These are phyloP conservation scores for Botrytis fragariae DNA, from an alignment of 2,329 filamentous ascomycete genomes.

Conservation along the genomic window DNA sequence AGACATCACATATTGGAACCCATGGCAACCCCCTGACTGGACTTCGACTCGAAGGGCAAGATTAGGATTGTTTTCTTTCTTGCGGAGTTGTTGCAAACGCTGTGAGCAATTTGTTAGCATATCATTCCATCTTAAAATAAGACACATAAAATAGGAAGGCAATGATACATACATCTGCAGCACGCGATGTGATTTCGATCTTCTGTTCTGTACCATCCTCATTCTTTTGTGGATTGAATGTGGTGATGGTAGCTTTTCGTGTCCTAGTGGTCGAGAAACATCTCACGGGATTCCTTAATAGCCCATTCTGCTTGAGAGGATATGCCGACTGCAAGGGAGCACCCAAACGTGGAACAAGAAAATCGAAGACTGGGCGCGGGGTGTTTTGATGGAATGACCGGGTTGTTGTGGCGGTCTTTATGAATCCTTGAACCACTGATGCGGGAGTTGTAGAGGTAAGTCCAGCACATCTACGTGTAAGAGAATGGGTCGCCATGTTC, in stretches of 20 bases:
- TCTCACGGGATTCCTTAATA: neutral
- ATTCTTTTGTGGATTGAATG: slow-evolving; percentile 72
- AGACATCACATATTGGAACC: slow-evolving; percentile 96
- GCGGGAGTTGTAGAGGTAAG: slow-evolving; percentile 23
- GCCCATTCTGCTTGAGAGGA: neutral
- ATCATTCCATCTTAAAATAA: neutral
- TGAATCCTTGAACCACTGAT: slow-evolving; percentile 33
- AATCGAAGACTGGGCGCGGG: slow-evolving; percentile 34
- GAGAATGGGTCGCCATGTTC: slow-evolving; percentile 32
- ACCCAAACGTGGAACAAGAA: slow-evolving; percentile 31
- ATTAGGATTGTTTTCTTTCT: slow-evolving; percentile 69
- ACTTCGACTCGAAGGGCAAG: slow-evolving; percentile 89
- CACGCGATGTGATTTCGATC: slow-evolving; percentile 80
- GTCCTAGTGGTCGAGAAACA: slow-evolving; percentile 27
- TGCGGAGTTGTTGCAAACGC: slow-evolving; percentile 48
- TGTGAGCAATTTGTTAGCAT: slow-evolving; percentile 18
- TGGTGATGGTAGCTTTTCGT: slow-evolving; percentile 31
- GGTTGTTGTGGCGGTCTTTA: slow-evolving; percentile 29
- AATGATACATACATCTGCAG: slow-evolving; percentile 61
- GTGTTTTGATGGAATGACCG: slow-evolving; percentile 33
- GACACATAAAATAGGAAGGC: neutral
- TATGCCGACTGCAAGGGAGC: neutral
- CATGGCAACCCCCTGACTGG: slow-evolving; percentile 92
- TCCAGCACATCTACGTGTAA: slow-evolving; percentile 30
- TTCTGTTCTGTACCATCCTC: slow-evolving; percentile 82